Evolutionary conservation across 768 basidiomycete genomes (phyloP), one percentile per base, ranked within the genome.

Genomic region (Pleurotus citrinopileatus): DNA sequence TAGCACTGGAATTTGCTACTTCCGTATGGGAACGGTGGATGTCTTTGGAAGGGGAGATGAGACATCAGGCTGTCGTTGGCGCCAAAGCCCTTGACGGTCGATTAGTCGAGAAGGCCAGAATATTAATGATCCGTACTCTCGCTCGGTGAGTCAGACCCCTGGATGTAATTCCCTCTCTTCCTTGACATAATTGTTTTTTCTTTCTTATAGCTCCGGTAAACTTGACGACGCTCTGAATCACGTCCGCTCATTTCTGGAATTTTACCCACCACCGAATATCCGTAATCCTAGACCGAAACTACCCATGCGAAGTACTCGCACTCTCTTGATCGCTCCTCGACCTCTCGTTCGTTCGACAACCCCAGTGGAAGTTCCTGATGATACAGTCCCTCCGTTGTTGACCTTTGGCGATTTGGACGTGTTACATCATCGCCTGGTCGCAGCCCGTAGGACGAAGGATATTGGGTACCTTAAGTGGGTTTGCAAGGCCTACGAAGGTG

Each of bases 381-480:
- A 92, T 59, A 64, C 78, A 20, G 86, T 97, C 4, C 90, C 94
- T 0, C 94, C 94, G 0, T 65, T 94, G 36, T 60, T 96, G 19
- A 77, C 82, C 10, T 96, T 94, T 64, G 59, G 70, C 13, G 92
- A 96, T 63, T 59, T 96, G n/a, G 86, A 90, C 58, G 56, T 86
- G 4, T 71, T 97, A 47, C 93, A 96, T 65, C 80, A 91, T 55
- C 75, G 86, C 23, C 68, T 94, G 25, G 81, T 87, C 12, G 72
- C 66, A 20, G 67, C 68, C 19, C 69, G 66, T 28, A 67, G 70
- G 53, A 55, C 29, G n/a, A 70, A 74, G 34, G 81, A 82, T 15
- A 72, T 94, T 23, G 79, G 73, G 5, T 90, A 84, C 61, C 56
- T 96, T 42, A 91, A 82, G 58, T 94, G 83, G 78, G 65, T 87